Evolutionary conservation across 2,329 filamentous ascomycete genomes (phyloP), one percentile per base, ranked within the genome.

Genomic region (Calonectria pseudoreteaudii): DNA sequence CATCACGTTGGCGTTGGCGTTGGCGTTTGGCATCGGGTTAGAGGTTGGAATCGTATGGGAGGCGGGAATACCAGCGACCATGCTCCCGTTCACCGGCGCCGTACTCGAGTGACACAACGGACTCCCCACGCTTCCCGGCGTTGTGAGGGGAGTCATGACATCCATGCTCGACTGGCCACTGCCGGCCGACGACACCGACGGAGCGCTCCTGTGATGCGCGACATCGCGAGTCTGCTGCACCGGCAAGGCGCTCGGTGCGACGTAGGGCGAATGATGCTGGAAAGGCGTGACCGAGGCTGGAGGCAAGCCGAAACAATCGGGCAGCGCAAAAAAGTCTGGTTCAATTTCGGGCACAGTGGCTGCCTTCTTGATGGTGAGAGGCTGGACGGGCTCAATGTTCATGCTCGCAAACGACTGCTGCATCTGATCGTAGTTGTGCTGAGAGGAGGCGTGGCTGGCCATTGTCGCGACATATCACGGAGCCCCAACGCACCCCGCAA

Each of bases 161-260:
- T 70, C 74, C 38, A 77, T 38, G 10, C 77, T 79, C 0, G 72
- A 62, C 0, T 65, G 71, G 44, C 66, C 74, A 6, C 73, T 75
- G 26, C 70, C 28, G 4, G 62, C 58, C 20, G 56, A n/a, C 31
- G 71, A 52, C 18, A 68, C 65, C 7, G 73, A 70, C 5, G 56
- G 60, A 13, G 23, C 74, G 34, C 23, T 67, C n/a, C 70, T 62
- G 16, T 71, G 50, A 49, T 71, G 75, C 11, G 4, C 60, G 34
- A 70, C 58, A 0, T 56, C 72, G 11, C 74, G 72, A 5, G 60
- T 38, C 1, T 74, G 77, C 0, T 70, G 52, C 4, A 34, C 4
- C 16, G 72, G 66, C 14, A 38, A 18, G 5, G 56, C n/a, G 36
- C n/a, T 36, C 16, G 56, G 56, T 11, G 36, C 56, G 14, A 41